phyloP scores from a whole-genome alignment of 2,329 filamentous ascomycete genomes.

The Cordyceps javanica region DNA sequence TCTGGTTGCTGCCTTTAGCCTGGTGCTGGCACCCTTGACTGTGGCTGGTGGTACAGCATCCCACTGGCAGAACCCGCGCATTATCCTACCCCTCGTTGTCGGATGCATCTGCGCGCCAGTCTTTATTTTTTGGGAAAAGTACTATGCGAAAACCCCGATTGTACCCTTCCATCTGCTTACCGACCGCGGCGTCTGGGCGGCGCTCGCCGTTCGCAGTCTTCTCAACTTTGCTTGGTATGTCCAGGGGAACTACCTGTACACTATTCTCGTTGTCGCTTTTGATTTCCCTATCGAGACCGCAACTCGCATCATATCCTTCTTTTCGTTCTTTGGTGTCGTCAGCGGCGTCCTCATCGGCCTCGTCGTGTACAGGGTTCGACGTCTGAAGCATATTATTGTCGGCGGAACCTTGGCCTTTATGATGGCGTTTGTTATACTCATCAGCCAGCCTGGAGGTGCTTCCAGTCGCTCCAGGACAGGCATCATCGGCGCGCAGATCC shows the following conservation, averaged over 20 bases:
- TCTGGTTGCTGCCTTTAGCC: slow-evolving; percentile 38
- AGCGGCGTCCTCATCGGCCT: slow-evolving; percentile 46
- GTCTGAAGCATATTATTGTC: slow-evolving; percentile 54
- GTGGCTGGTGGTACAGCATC: slow-evolving; percentile 43
- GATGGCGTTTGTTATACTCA: slow-evolving; percentile 50
- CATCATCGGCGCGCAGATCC: slow-evolving; percentile 48
- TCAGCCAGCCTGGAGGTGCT: slow-evolving; percentile 46
- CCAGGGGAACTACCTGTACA: slow-evolving; percentile 55
- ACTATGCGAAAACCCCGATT: slow-evolving; percentile 42
- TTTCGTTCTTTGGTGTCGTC: slow-evolving; percentile 47
- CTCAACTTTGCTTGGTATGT: slow-evolving; percentile 50
- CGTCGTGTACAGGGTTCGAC: slow-evolving; percentile 44
- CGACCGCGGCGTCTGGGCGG: slow-evolving; percentile 56
- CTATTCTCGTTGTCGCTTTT: slow-evolving; percentile 52
- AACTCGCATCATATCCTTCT: slow-evolving; percentile 51
- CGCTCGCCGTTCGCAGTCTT: slow-evolving; percentile 46
- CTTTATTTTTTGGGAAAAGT: slow-evolving; percentile 49
- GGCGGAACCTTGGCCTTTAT: slow-evolving; percentile 50
- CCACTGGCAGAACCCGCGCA: slow-evolving; percentile 44
- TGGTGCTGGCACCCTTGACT: slow-evolving; percentile 46
- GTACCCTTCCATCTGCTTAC: slow-evolving; percentile 51
- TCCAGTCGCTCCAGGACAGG: slow-evolving; percentile 37
- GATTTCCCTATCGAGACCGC: slow-evolving; percentile 48
- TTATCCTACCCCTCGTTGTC: slow-evolving; percentile 45
- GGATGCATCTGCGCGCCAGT: slow-evolving; percentile 42